Evolutionary conservation across 2,329 filamentous ascomycete species (phyloP).

Genomic region (Penicillium verrucosum): DNA sequence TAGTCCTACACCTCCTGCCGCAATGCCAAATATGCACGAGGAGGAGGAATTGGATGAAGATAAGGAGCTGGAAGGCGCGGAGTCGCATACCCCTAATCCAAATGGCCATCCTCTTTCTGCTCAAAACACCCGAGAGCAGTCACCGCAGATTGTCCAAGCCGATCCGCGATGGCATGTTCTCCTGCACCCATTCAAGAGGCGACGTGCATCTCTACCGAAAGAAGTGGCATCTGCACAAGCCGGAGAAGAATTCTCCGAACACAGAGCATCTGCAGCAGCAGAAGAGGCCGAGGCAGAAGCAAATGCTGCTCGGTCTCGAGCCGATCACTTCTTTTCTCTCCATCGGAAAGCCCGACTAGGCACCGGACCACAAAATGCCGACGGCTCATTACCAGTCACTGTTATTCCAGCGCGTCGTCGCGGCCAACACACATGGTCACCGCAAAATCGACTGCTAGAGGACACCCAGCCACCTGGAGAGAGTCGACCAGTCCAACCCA

Average conservation of each 20-base stretch:
- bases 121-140: constrained; percentile 30
- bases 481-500: neutral
- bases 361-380: constrained; percentile 35
- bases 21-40: constrained; percentile 34
- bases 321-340: constrained; percentile 49
- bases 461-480: constrained; percentile 11
- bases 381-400: constrained; percentile 53
- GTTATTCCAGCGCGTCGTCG: constrained; percentile 59
- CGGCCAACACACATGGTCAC: constrained; percentile 54
- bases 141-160: constrained; percentile 29
- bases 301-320: constrained; percentile 44
- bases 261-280: constrained; percentile 30
- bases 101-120: constrained; percentile 17
- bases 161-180: constrained; percentile 50
- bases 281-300: constrained; percentile 25
- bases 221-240: constrained; percentile 58
- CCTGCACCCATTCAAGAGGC: constrained; percentile 57
- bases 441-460: constrained; percentile 34
- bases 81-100: constrained; percentile 6
- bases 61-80: constrained; percentile 27
- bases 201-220: constrained; percentile 56
- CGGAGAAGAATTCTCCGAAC: constrained; percentile 37
- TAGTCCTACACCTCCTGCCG: constrained; percentile 46
- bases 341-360: constrained; percentile 45
- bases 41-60: constrained; percentile 28